A percentile compares a stretch with the other conserved stretches of the same genome.
Evolutionary conservation across 441 rosid species (phyloP).

Genomic region (Corymbia calophylla): DNA sequence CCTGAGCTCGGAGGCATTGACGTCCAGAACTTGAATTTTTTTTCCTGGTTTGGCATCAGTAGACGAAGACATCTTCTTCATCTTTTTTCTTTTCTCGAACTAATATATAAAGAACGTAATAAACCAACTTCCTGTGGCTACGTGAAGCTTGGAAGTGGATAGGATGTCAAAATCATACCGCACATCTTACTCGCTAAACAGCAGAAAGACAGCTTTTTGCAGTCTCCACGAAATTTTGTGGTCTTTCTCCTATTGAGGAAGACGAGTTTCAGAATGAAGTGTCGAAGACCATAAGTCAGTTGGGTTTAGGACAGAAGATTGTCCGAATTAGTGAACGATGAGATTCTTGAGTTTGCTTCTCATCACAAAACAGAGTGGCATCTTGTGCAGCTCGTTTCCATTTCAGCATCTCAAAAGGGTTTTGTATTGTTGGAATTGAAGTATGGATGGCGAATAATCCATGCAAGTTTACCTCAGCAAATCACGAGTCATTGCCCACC

Average conservation of each 20-base stretch:
- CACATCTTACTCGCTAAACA: background rate
- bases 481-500: background rate
- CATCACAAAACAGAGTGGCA: background rate
- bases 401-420: no score
- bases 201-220: background rate
- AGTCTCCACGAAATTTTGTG: background rate
- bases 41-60: background rate
- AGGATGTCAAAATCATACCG: background rate
- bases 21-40: background rate
- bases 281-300: background rate
- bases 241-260: no score
- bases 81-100: background rate
- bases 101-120: background rate
- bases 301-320: background rate
- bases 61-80: background rate
- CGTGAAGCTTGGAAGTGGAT: background rate
- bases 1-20: background rate
- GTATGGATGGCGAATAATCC: background rate
- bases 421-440: no score
- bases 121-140: background rate
- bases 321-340: background rate
- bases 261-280: background rate
- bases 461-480: background rate
- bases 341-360: background rate
- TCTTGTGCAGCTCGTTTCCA: no score